These are phyloP conservation scores for Hypomyces perniciosus DNA, from an alignment of 2,329 filamentous ascomycete genomes.

Conservation along the genomic window DNA sequence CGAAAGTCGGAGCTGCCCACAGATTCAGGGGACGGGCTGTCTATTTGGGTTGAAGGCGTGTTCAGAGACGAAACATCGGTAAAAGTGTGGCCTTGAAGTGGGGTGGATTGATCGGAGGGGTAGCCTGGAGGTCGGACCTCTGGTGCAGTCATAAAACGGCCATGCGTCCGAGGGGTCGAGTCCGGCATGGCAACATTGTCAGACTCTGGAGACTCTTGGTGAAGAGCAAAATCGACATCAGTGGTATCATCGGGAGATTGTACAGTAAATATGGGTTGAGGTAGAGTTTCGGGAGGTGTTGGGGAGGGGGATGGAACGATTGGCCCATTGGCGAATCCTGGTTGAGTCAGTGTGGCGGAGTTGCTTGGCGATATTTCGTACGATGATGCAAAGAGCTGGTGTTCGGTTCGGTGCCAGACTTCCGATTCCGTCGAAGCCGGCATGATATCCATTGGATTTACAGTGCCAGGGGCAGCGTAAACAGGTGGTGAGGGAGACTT, in stretches of 20 bases:
- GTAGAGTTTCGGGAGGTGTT: conserved; percentile 11
- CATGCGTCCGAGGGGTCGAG: not conserved
- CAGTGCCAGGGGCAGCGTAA: conserved; percentile 39
- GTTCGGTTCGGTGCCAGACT: conserved; percentile 32
- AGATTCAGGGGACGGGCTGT: conserved; percentile 37
- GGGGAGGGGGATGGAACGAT: conserved; percentile 20
- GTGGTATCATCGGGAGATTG: conserved; percentile 23
- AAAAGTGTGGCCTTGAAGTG: conserved; percentile 32
- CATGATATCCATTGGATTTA: conserved; percentile 51
- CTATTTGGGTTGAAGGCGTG: conserved; percentile 42
- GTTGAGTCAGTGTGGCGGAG: conserved; percentile 4
- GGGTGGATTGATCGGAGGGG: conserved; percentile 38
- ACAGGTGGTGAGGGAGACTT: conserved; percentile 25
- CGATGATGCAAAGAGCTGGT: conserved; percentile 27
- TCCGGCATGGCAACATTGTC: conserved; percentile 7
- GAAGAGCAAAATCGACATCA: conserved; percentile 14
- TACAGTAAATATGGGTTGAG: conserved; percentile 19
- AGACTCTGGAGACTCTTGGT: conserved; percentile 4
- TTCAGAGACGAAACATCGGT: conserved; percentile 37
- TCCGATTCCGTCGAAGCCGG: conserved; percentile 34
- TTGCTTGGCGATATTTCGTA: conserved; percentile 19
- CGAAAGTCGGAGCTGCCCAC: conserved; percentile 31
- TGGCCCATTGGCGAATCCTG: conserved; percentile 2
- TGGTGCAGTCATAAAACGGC: not conserved
- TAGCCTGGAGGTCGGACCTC: conserved; percentile 27